phyloP scores from a whole-genome alignment of 2,329 filamentous ascomycete species.

The Ophiostoma triangulosporum region DNA sequence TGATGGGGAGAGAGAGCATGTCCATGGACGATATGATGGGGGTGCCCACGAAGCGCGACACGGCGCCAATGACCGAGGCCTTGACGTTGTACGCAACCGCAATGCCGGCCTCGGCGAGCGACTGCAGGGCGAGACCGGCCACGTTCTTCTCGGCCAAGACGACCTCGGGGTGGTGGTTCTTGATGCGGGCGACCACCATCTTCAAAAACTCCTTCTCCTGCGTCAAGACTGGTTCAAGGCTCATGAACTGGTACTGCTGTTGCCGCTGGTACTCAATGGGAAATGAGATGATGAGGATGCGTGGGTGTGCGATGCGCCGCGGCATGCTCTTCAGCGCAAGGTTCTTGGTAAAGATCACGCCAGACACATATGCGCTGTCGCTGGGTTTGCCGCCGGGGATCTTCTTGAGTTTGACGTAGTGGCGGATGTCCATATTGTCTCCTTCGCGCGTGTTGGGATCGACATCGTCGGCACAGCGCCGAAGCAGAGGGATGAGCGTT shows the following conservation, averaged over 20 bases:
- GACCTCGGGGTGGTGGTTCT: slow-evolving; percentile 70
- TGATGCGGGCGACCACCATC: slow-evolving; percentile 84
- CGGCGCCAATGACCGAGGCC: slow-evolving; percentile 85
- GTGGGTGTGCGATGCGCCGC: slow-evolving; percentile 66
- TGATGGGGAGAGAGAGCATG: slow-evolving; percentile 67
- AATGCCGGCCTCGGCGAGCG: slow-evolving; percentile 77
- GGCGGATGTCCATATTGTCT: slow-evolving; percentile 92
- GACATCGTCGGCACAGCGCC: slow-evolving; percentile 87
- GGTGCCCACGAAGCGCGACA: slow-evolving; percentile 82
- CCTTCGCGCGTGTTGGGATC: slow-evolving; percentile 81
- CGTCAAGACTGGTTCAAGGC: slow-evolving; percentile 86
- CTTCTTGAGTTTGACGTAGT: slow-evolving; percentile 96
- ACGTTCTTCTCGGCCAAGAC: slow-evolving; percentile 88
- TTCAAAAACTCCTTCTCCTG: slow-evolving; percentile 90
- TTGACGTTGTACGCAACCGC: slow-evolving; percentile 96
- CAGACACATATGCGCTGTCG: slow-evolving; percentile 92
- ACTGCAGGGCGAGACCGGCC: slow-evolving; percentile 77
- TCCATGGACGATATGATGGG: slow-evolving; percentile 90
- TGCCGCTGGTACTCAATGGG: slow-evolving; percentile 92
- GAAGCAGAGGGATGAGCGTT: slow-evolving; percentile 75
- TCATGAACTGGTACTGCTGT: slow-evolving; percentile 88
- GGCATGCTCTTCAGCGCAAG: slow-evolving; percentile 94
- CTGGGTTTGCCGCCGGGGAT: slow-evolving; percentile 81
- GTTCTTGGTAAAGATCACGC: slow-evolving; percentile 95
- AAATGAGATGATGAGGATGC: slow-evolving; percentile 87